Percentiles rank a stretch among this genome's conserved stretches.
phyloP scores from a whole-genome alignment of 257 asterid species.

The Nemophila menziesii region DNA sequence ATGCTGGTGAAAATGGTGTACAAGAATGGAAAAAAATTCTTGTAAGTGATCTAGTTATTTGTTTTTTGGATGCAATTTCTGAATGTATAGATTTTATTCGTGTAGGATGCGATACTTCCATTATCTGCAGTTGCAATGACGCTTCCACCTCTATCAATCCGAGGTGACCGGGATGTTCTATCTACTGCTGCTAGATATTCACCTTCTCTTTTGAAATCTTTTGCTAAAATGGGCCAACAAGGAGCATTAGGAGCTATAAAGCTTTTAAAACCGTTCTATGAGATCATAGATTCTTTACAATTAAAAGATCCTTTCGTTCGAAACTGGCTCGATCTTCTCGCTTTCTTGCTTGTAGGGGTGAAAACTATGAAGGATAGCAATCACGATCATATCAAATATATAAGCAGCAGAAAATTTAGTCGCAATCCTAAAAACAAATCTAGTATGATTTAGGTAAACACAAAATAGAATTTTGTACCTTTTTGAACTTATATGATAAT shows the following conservation, averaged over 20 bases:
- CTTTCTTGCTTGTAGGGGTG: conserved; percentile 94
- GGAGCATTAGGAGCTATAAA: conserved; percentile 88
- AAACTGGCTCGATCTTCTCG: conserved; percentile 86
- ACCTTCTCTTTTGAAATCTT: conserved; percentile 75
- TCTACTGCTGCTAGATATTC: conserved; percentile 86
- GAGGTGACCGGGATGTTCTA: conserved; percentile 85
- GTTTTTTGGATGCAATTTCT: neutral
- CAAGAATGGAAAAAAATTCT: conserved; percentile 94
- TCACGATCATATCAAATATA: too few species aligned
- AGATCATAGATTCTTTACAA: conserved; percentile 66
- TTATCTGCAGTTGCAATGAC: conserved; percentile 92
- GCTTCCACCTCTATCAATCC: conserved; percentile 82
- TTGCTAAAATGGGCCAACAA: conserved; percentile 86
- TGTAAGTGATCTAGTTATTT: conserved; percentile 32
- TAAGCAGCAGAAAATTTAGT: too few species aligned
- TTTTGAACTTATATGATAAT: too few species aligned
- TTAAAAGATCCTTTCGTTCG: conserved; percentile 73
- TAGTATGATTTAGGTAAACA: too few species aligned
- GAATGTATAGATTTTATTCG: conserved; percentile 5
- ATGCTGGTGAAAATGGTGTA: conserved; percentile 71
- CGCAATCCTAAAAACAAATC: too few species aligned
- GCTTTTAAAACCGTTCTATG: conserved; percentile 80
- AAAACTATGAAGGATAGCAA: too few species aligned
- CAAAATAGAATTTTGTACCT: too few species aligned
- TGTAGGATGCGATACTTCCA: conserved; percentile 80